Conservation (phyloP, 305 asterid species). For the Plantago coronopus region DNA sequence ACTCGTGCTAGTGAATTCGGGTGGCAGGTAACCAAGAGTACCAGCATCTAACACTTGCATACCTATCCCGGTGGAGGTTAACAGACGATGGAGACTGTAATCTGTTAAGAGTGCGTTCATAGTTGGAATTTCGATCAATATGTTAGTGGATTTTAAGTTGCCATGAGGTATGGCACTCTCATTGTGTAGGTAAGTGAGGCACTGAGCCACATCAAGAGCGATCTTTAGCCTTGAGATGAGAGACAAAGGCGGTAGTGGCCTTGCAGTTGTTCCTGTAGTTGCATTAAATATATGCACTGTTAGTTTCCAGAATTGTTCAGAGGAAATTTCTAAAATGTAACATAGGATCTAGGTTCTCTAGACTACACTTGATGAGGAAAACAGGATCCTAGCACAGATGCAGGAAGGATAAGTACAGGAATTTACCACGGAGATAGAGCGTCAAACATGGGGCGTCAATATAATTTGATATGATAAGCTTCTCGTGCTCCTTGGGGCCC, state of each 20-base stretch:
- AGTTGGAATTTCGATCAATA: constrained; percentile 47
- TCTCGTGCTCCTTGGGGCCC: constrained; percentile 89
- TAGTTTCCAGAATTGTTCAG: background rate
- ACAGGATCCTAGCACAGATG: too few relatives aligned
- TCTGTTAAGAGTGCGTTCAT: constrained; percentile 55
- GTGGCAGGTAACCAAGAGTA: constrained; percentile 82
- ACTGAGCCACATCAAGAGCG: constrained; percentile 58
- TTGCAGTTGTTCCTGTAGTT: constrained; percentile 47
- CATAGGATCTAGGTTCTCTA: too few relatives aligned
- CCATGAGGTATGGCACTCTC: constrained; percentile 92
- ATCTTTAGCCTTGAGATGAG: constrained; percentile 56
- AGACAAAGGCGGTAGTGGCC: constrained; percentile 51
- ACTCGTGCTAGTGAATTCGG: constrained; percentile 69
- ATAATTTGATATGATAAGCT: constrained; percentile 64
- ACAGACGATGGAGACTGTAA: constrained; percentile 74
- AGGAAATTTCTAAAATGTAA: background rate
- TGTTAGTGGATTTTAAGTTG: constrained; percentile 77
- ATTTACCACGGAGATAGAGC: constrained; percentile 62
- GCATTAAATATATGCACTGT: constrained; percentile 13
- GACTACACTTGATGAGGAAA: too few relatives aligned
- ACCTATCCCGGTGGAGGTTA: constrained; percentile 76
- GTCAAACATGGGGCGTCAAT: constrained; percentile 63
- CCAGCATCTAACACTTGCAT: constrained; percentile 74
- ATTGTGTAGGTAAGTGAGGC: constrained; percentile 70
- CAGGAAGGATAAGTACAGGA: background rate